Base-by-base conservation (phyloP, 768 basidiomycete species). In the Ramaria sp. region DNA sequence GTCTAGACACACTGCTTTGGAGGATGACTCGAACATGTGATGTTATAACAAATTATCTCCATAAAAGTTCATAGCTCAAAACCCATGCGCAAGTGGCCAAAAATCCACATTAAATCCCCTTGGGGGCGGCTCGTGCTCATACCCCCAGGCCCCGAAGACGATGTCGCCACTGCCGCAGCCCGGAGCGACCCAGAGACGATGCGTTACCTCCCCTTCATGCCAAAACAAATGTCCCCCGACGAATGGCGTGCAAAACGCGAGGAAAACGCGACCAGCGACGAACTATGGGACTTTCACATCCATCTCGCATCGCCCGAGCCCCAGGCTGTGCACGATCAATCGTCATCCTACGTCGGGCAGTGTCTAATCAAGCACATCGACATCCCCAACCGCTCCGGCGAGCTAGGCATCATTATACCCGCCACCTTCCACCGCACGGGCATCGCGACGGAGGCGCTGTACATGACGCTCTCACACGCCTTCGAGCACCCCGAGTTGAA, bases 371-470 rank as follows among this genome's bases (percentile, higher is more conserved):
- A 72, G 60, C 62, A 71, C 36, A 62, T 76, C 56, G 69, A 77
- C 54, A 60, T 61, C 5, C 45, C 34, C 8, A 61, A 70, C 56
- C 59, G 59, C 6, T 70, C 69, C 12, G 73, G 32, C 58, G 73
- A 77, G 56, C 62, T 64, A 3, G 74, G 75, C 13, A 70, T 77
- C 55, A 56, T 73, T 20, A 58, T 77, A 38, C 56, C 60, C 28
- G 69, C 73, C 5, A 67, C 70, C 20, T 55, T 64, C 6, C 70
- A 72, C 30, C 65, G 71, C 28, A 62, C 64, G 30, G 70, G 71
- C 1, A 56, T 73, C 45, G 74, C 70, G 34, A 76, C 75, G 12
- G 76, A 76, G 47, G 65, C 71, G 10, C 61, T 78, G 25, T 73
- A 76, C 56, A 62, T 65, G 10, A 28, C 74, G 16, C 58, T 77